Evolutionary conservation across 2,329 filamentous ascomycete genomes (phyloP).

Genomic region (Akanthomyces uredinophilus): DNA sequence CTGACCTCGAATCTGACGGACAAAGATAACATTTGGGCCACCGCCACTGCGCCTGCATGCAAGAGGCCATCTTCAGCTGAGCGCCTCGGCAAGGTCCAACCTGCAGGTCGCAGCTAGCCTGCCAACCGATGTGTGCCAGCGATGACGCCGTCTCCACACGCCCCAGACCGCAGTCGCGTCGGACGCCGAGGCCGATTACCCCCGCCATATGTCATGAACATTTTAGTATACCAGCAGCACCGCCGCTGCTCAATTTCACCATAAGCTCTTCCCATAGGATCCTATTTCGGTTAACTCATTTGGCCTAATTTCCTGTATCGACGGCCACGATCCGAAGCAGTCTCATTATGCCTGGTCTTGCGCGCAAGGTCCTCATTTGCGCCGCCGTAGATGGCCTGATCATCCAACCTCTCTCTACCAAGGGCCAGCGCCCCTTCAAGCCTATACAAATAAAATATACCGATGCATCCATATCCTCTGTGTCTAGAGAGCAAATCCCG

Average conservation of each 20-base stretch:
- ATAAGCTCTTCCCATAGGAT: neutral
- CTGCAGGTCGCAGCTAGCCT: neutral
- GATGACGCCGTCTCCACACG: slow-evolving; percentile 15
- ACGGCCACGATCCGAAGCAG: neutral
- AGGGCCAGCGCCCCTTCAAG: slow-evolving; percentile 50
- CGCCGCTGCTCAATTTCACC: neutral
- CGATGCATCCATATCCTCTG: slow-evolving; percentile 43
- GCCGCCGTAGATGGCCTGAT: slow-evolving; percentile 79
- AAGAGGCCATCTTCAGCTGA: neutral
- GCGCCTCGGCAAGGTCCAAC: neutral
- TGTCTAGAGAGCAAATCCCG: slow-evolving; percentile 40
- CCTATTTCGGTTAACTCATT: neutral
- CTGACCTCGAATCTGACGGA: neutral
- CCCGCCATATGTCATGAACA: slow-evolving; percentile 12
- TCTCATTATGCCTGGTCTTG: slow-evolving; percentile 63
- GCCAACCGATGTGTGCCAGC: neutral
- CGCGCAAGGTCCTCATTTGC: slow-evolving; percentile 74
- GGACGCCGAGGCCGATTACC: slow-evolving; percentile 8
- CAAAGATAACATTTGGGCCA: neutral
- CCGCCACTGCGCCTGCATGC: neutral
- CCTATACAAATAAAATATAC: slow-evolving; percentile 68
- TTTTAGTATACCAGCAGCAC: neutral
- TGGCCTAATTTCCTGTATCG: neutral
- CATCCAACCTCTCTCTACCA: slow-evolving; percentile 64
- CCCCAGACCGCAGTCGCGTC: slow-evolving; percentile 15